Evolutionary conservation across 495 filamentous ascomycete species (phyloP).

Genomic region (Endocarpon pusillum): DNA sequence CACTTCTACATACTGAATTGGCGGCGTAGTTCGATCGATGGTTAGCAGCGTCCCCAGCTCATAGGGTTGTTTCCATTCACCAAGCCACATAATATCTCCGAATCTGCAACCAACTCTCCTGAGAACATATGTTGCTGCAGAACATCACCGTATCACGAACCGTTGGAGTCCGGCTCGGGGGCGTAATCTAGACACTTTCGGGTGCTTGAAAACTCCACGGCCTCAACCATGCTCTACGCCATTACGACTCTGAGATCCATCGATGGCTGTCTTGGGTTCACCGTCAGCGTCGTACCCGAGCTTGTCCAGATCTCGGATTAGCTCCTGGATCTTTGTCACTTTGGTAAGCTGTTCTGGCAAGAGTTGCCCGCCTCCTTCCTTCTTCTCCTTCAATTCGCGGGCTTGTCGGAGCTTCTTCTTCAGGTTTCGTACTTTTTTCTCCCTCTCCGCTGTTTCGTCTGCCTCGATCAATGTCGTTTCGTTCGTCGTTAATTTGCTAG

Average conservation of each 20-base stretch:
- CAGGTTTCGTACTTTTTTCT: slow-evolving; percentile 85
- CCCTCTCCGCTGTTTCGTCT: slow-evolving; percentile 65
- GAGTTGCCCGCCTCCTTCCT: slow-evolving; percentile 64
- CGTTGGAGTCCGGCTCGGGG: no score
- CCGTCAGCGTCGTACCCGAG: slow-evolving; percentile 67
- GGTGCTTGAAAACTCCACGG: no score
- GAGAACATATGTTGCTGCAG: no score
- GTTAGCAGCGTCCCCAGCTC: no score
- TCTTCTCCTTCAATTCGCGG: slow-evolving; percentile 76
- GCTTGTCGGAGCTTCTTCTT: slow-evolving; percentile 94
- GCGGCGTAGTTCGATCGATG: no score
- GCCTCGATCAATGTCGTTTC: slow-evolving; percentile 28
- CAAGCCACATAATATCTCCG: no score
- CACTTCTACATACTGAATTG: no score
- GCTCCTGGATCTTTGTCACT: slow-evolving; percentile 88
- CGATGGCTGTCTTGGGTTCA: slow-evolving; percentile 23
- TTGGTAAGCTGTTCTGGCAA: slow-evolving; percentile 95
- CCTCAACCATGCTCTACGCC: no score
- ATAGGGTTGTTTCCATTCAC: no score
- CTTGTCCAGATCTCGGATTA: slow-evolving; percentile 72
- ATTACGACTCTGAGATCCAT: slow-evolving; percentile 2
- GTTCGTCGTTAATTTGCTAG: slow-evolving; percentile 1
- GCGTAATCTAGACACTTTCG: no score
- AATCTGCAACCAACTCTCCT: no score
- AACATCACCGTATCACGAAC: no score